A percentile compares a stretch with the other conserved stretches of the same genome.
Evolutionary conservation across 345 rosid genomes (phyloP).

Genomic region (Ricinus communis): DNA sequence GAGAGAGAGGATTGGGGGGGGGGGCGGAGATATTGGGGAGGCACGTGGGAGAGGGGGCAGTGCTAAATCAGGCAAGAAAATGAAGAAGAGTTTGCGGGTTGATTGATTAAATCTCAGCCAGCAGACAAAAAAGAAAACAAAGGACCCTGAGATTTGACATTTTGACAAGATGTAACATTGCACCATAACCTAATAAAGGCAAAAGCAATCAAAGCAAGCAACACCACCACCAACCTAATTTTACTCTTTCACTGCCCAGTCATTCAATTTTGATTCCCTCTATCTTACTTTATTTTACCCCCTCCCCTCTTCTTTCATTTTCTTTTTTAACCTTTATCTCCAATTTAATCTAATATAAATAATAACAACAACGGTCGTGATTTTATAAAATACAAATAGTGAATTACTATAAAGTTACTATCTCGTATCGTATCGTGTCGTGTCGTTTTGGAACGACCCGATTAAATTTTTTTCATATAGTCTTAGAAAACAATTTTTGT

Average conservation of each 20-base stretch:
- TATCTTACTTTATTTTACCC: background rate
- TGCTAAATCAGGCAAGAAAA: conserved; percentile 8
- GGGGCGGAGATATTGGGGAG: background rate
- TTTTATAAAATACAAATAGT: no score
- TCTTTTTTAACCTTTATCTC: no score
- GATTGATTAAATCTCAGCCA: conserved; percentile 18
- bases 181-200: background rate
- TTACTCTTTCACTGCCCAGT: background rate
- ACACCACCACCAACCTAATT: no score
- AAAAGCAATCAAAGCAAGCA: background rate
- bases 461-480: no score
- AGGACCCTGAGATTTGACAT: conserved; percentile 24
- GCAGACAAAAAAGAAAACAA: conserved; percentile 19
- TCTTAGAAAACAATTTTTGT: no score
- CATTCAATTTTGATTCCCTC: conserved; percentile 13
- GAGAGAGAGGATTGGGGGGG: no score
- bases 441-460: no score
- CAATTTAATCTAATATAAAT: no score
- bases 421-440: no score
- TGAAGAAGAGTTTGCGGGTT: background rate
- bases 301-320: no score
- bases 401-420: no score
- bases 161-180: conserved; percentile 25
- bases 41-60: background rate
- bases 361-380: no score